phyloP scores from a whole-genome alignment of 2,329 filamentous ascomycete genomes.

The Byssothecium circinans region DNA sequence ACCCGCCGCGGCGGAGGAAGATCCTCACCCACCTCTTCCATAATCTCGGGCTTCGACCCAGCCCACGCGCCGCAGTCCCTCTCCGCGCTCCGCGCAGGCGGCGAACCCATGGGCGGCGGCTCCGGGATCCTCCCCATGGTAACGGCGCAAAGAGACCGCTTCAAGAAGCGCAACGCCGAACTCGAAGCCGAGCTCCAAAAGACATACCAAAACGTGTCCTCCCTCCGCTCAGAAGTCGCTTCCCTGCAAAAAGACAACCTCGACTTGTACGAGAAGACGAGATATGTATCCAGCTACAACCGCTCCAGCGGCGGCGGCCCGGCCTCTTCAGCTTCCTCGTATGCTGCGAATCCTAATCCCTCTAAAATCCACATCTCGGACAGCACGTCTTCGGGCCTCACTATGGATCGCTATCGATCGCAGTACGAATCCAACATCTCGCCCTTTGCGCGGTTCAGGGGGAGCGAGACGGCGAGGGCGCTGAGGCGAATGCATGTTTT shows the following conservation, averaged over 20 bases:
- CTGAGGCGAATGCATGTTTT: conserved; percentile 92
- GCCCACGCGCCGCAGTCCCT: conserved; percentile 40
- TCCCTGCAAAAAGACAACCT: conserved; percentile 95
- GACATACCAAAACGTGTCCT: conserved; percentile 76
- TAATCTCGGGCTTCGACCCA: conserved; percentile 89
- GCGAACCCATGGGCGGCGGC: conserved; percentile 71
- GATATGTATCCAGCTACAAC: conserved; percentile 93
- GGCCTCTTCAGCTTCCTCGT: conserved; percentile 52
- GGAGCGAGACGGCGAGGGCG: conserved; percentile 86
- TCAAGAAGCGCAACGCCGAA: conserved; percentile 93
- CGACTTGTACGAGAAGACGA: conserved; percentile 93
- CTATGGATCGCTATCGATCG: conserved; percentile 81
- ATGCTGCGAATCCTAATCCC: conserved; percentile 71
- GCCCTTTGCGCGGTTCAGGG: conserved; percentile 92
- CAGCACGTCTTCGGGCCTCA: conserved; percentile 64
- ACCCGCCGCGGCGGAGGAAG: conserved; percentile 67
- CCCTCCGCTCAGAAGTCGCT: conserved; percentile 85
- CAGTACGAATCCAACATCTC: conserved; percentile 95
- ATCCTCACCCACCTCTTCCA: conserved; percentile 91
- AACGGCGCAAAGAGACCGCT: conserved; percentile 94
- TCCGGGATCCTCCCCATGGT: conserved; percentile 97
- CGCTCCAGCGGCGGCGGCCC: conserved; percentile 56
- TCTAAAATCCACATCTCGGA: conserved; percentile 66
- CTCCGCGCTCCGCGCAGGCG: conserved; percentile 58
- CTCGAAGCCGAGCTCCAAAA: conserved; percentile 89